Evolutionary conservation across 352 stramenopile species (phyloP).

Genomic region (Globisporangium nodosum): DNA sequence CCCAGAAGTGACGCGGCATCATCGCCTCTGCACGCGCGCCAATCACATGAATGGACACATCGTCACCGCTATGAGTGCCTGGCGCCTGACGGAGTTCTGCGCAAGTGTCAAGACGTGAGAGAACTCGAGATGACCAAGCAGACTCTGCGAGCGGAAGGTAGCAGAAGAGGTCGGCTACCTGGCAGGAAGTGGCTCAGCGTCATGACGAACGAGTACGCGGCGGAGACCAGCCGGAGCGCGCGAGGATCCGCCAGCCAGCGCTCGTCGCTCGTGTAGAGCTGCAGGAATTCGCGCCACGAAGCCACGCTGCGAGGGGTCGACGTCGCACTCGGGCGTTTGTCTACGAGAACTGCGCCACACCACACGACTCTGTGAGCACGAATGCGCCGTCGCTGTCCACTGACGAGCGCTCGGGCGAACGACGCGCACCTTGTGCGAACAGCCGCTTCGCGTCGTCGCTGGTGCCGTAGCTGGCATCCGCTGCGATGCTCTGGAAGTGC

Average conservation of each 20-base stretch:
- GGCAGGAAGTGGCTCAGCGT: slow-evolving; percentile 47
- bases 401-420: no score
- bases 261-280: slow-evolving; percentile 26
- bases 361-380: not conserved
- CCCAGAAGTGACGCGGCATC: slow-evolving; percentile 69
- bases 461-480: slow-evolving; percentile 35
- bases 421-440: slow-evolving; percentile 34
- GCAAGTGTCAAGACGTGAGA: not conserved
- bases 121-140: not conserved
- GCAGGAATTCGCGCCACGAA: slow-evolving; percentile 44
- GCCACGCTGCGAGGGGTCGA: not conserved
- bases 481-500: slow-evolving; percentile 35
- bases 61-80: slow-evolving; percentile 11
- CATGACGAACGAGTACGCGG: slow-evolving; percentile 65
- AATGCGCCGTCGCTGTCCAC: not conserved
- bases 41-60: slow-evolving; percentile 43
- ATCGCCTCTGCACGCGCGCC: slow-evolving; percentile 67
- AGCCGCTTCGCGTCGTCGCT: slow-evolving; percentile 30
- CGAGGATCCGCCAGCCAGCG: slow-evolving; percentile 26
- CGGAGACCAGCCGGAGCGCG: slow-evolving; percentile 47
- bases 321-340: not conserved
- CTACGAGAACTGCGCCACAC: slow-evolving; percentile 4
- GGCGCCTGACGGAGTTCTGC: not conserved
- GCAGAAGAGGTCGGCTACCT: slow-evolving; percentile 7
- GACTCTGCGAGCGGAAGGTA: not conserved